Conservation (phyloP, 2,329 filamentous ascomycete species). For the Calycina marina region DNA sequence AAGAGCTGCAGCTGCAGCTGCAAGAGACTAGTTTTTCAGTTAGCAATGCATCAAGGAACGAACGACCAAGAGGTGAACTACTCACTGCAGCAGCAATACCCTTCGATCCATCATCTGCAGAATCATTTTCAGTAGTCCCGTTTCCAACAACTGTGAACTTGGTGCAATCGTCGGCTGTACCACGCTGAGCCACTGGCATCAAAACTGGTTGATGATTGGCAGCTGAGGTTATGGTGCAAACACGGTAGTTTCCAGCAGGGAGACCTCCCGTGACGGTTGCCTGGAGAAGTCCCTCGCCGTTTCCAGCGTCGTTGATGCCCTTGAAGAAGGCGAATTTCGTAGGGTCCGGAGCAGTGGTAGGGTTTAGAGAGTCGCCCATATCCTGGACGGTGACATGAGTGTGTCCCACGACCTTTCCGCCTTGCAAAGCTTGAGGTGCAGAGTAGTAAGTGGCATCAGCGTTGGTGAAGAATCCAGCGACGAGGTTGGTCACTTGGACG, state of each 20-base stretch:
- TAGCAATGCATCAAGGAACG: not conserved
- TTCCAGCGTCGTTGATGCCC: slow-evolving; percentile 27
- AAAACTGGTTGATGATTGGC: slow-evolving; percentile 30
- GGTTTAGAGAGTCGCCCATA: slow-evolving; percentile 22
- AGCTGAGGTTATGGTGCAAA: slow-evolving; percentile 29
- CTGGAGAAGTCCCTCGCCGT: slow-evolving; percentile 25
- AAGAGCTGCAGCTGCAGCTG: slow-evolving; percentile 7
- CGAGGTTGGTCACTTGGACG: slow-evolving; percentile 23
- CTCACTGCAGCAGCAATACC: slow-evolving; percentile 2
- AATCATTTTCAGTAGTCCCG: slow-evolving; percentile 8
- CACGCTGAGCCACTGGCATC: slow-evolving; percentile 31
- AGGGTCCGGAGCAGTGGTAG: slow-evolving; percentile 20
- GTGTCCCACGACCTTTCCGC: slow-evolving; percentile 25
- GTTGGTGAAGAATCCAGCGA: slow-evolving; percentile 27
- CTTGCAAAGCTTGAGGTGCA: slow-evolving; percentile 23
- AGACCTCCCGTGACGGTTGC: slow-evolving; percentile 26
- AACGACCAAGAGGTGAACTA: not conserved
- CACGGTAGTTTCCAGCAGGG: slow-evolving; percentile 28
- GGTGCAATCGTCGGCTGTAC: slow-evolving; percentile 31
- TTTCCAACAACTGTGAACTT: slow-evolving; percentile 27
- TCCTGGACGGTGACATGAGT: slow-evolving; percentile 27
- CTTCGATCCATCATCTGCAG: slow-evolving; percentile 8
- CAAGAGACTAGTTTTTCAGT: slow-evolving; percentile 1
- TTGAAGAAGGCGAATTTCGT: slow-evolving; percentile 27
- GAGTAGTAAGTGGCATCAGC: slow-evolving; percentile 25